Evolutionary conservation across 2,329 filamentous ascomycete species (phyloP), one percentile per base, ranked within the genome.

Genomic region (Grosmannia huntii): DNA sequence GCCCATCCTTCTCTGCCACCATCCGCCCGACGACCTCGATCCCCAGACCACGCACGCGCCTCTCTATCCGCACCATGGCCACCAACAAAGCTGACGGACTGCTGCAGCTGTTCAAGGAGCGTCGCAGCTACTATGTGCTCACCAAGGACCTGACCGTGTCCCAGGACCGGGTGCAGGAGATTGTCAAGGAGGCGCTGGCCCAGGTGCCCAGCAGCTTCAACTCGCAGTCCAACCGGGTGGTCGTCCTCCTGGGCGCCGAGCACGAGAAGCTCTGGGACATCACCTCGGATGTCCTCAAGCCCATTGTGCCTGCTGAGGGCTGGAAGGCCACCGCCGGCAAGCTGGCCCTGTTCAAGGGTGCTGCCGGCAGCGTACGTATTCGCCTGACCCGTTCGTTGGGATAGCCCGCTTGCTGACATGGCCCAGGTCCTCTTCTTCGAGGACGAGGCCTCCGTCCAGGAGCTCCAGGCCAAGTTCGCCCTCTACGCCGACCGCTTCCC

Each of bases 201-300:
- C 78, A 90, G 70, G 78, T 86, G 1, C 91, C 91, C 49, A 86
- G 82, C 56, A 84, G 85, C 63, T 96, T 96, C 85, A 96, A 96
- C 83, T 87, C 84, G 49, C 91, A 96, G 76, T 84, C 84, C 64
- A 86, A 88, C 64, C 85, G 91, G 60, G 74, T 87, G 60, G 80
- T 95, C 53, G 80, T 96, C 56, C 82, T 96, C 57, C 79, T 94
- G 67, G 85, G 87, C 67, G 81, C 80, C 62, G 87, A 96, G 72
- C 91, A 96, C 76, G 84, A 90, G 66, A 86, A 87, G 75, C 83
- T 95, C 65, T 96, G 91, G 92, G 85, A 89, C 69, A 77, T 90
- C 60, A 79, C 83, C 58, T 72, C 76, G 61, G 82, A 85, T 31
- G 73, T 79, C 57, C 77, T 92, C 60, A 83, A 85, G 75, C 75